A percentile compares a stretch with the other conserved stretches of the same genome.
Conservation (phyloP, 371 early-diverging fungal species). For the Mucor circinelloides region DNA sequence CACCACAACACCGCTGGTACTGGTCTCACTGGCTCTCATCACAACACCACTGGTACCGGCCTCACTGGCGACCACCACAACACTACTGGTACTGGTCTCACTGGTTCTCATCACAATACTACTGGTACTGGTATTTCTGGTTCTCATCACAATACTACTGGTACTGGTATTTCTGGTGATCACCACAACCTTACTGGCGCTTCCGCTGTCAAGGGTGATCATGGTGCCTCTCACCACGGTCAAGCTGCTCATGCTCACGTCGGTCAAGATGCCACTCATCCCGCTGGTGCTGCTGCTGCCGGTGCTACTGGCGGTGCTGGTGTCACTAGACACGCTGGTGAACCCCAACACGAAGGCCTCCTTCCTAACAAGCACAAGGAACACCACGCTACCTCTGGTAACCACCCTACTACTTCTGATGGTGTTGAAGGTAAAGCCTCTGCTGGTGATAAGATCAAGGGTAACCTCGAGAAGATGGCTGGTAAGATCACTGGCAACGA, state of each 20-base stretch:
- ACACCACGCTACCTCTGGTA: neutral
- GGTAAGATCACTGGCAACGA: constrained; percentile 35
- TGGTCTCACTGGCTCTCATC: neutral
- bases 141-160: neutral
- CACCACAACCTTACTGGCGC: neutral
- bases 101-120: neutral
- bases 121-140: neutral
- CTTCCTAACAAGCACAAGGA: neutral
- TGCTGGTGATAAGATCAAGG: constrained; percentile 34
- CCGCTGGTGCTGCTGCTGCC: neutral
- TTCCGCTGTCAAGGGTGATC: constrained; percentile 11
- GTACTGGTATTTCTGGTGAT: constrained; percentile 1
- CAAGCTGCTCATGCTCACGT: neutral
- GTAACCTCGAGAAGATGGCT: constrained; percentile 30
- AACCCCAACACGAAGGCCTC: constrained; percentile 10
- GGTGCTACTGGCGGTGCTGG: neutral
- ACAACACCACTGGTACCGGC: neutral
- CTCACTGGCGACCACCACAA: neutral
- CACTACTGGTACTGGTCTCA: constrained; percentile 5
- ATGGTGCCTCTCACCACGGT: constrained; percentile 20
- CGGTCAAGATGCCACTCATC: neutral
- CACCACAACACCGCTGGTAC: neutral
- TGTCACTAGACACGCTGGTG: constrained; percentile 10
- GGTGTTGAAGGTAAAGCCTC: constrained; percentile 1
- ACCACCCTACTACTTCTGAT: neutral